A percentile compares a stretch with the other conserved stretches of the same genome.
phyloP scores from a whole-genome alignment of 495 filamentous ascomycete species.

The Halenospora varia region DNA sequence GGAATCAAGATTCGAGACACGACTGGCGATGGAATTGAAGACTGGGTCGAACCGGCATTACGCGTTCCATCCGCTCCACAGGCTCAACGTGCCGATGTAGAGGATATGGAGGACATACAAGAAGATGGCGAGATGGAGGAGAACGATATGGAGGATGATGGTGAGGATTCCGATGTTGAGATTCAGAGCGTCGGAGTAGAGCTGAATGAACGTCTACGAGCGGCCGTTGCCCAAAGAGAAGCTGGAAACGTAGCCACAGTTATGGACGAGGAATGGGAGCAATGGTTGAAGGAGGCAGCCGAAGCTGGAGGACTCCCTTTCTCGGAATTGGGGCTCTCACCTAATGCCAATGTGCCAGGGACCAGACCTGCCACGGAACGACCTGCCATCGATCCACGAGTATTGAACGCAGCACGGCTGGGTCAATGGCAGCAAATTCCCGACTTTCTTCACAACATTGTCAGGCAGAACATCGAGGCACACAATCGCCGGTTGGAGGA shows the following conservation, averaged over 20 bases:
- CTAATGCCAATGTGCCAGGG: conserved; percentile 26
- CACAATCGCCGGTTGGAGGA: conserved; percentile 10
- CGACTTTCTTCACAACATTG: conserved; percentile 40
- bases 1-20: conserved; percentile 72
- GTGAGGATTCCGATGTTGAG: conserved; percentile 62
- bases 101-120: conserved; percentile 31
- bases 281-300: conserved; percentile 78
- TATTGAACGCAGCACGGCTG: conserved; percentile 36
- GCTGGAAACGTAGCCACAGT: conserved; percentile 57
- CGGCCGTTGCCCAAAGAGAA: conserved; percentile 59
- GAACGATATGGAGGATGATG: conserved; percentile 38
- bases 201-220: conserved; percentile 69
- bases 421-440: conserved; percentile 50
- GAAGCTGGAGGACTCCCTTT: conserved; percentile 52
- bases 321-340: conserved; percentile 26
- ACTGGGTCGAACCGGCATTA: conserved; percentile 46
- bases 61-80: conserved; percentile 32
- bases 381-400: conserved; percentile 33
- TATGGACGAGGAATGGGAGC: conserved; percentile 78
- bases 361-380: conserved; percentile 35
- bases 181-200: conserved; percentile 69
- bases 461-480: conserved; percentile 31
- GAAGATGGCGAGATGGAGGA: conserved; percentile 25
- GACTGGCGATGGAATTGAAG: conserved; percentile 61
- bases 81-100: conserved; percentile 24